Percentiles rank a stretch among this genome's conserved stretches.
phyloP scores from a whole-genome alignment of 2,329 filamentous ascomycete species.

The Neofusicoccum parvum region DNA sequence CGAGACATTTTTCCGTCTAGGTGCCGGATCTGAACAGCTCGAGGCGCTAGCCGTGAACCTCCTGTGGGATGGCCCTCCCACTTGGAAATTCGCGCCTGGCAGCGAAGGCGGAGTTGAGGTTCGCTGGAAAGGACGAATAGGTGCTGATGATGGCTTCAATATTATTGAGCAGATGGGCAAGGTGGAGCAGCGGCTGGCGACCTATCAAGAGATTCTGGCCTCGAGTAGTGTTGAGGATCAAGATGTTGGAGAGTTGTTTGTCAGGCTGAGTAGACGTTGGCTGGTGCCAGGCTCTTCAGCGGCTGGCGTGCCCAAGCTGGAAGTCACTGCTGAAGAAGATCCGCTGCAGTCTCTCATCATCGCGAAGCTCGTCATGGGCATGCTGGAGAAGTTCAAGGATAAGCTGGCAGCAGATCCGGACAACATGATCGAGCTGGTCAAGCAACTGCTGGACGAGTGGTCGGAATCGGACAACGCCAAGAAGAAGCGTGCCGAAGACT shows the following conservation, averaged over 20 bases:
- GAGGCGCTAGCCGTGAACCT: constrained; percentile 56
- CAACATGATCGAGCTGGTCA: constrained; percentile 66
- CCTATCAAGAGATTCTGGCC: constrained; percentile 42
- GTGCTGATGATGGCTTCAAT: constrained; percentile 80
- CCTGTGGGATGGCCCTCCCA: constrained; percentile 54
- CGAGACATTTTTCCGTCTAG: constrained; percentile 60
- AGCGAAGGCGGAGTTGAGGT: constrained; percentile 57
- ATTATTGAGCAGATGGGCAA: constrained; percentile 66
- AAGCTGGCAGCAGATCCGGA: constrained; percentile 65
- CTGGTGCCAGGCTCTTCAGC: constrained; percentile 41
- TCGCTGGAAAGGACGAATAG: constrained; percentile 69
- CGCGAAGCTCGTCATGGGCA: constrained; percentile 64
- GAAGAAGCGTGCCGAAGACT: constrained; percentile 41
- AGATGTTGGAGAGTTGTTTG: constrained; percentile 60
- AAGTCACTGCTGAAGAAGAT: constrained; percentile 40
- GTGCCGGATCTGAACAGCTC: constrained; percentile 55
- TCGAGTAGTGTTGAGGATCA: constrained; percentile 58
- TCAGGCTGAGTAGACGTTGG: constrained; percentile 62
- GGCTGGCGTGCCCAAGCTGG: constrained; percentile 19
- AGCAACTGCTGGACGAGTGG: constrained; percentile 56
- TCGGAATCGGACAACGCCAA: constrained; percentile 45
- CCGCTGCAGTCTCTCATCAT: constrained; percentile 56
- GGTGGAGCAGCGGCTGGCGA: constrained; percentile 31
- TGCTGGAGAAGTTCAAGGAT: constrained; percentile 65
- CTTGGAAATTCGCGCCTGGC: constrained; percentile 58